A percentile compares a stretch with the other conserved stretches of the same genome.
Conservation (phyloP, 2,329 filamentous ascomycete species). For the Botrytis paeoniae region DNA sequence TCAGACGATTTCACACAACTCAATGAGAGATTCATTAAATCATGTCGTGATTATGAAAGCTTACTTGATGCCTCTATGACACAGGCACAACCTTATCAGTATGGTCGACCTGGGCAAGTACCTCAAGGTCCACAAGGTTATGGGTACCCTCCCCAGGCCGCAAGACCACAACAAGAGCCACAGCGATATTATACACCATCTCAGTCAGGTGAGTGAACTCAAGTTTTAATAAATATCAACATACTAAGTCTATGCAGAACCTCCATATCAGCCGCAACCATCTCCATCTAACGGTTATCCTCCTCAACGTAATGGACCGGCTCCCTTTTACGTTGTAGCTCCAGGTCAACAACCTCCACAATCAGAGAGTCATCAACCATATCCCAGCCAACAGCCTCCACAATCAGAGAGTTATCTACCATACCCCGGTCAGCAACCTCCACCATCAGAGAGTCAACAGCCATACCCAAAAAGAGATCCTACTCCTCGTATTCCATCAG, state of each 20-base stretch:
- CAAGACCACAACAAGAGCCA: conserved; percentile 53
- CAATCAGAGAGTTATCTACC: conserved; percentile 42
- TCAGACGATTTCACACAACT: conserved; percentile 96
- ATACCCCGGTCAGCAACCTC: conserved; percentile 45
- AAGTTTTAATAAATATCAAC: neutral
- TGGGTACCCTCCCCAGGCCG: conserved; percentile 38
- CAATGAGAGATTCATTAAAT: conserved; percentile 99
- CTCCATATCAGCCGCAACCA: conserved; percentile 48
- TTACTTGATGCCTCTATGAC: conserved; percentile 97
- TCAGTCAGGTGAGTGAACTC: conserved; percentile 40
- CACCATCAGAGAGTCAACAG: conserved; percentile 38
- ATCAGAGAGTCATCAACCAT: conserved; percentile 43
- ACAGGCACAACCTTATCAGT: conserved; percentile 80
- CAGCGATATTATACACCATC: conserved; percentile 67
- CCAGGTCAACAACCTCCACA: conserved; percentile 39
- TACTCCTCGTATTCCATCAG: conserved; percentile 49
- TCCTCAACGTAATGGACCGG: conserved; percentile 51
- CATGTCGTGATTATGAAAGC: conserved; percentile 90
- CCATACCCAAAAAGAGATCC: conserved; percentile 54
- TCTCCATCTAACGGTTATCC: conserved; percentile 55
- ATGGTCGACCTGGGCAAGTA: conserved; percentile 48
- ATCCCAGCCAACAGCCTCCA: conserved; percentile 44
- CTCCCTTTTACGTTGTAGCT: conserved; percentile 62
- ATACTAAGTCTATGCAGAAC: conserved; percentile 27
- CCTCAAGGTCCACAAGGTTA: conserved; percentile 34